Conservation (phyloP, 306 rosid genomes). For the Oemleria cerasiformis region DNA sequence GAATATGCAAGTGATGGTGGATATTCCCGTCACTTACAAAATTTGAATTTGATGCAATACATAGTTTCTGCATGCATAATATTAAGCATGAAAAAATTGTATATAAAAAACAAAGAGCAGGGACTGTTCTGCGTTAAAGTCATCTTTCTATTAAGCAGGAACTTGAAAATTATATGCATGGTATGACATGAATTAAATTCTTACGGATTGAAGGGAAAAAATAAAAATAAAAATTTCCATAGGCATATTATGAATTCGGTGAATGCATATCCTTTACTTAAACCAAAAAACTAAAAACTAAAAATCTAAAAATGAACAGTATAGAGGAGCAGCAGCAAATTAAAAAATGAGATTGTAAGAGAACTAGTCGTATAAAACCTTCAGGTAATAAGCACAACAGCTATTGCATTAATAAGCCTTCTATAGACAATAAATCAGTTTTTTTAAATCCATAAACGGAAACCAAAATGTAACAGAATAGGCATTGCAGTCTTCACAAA, state of each 20-base stretch:
- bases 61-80: not conserved
- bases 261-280: not conserved
- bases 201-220: not conserved
- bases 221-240: not conserved
- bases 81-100: not conserved
- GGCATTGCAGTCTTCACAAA: not conserved
- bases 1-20: not conserved
- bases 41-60: not conserved
- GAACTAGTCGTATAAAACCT: not conserved
- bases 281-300: not conserved
- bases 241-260: not conserved
- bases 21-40: not conserved
- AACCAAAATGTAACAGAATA: not conserved
- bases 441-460: not conserved
- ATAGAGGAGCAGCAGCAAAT: not conserved
- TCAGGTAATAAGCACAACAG: not conserved
- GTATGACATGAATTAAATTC: not conserved
- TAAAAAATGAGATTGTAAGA: not conserved
- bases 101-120: not conserved
- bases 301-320: not conserved
- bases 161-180: not conserved
- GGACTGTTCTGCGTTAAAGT: not conserved
- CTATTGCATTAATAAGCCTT: not conserved
- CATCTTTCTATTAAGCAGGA: not conserved
- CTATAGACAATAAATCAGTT: not conserved